A percentile compares a stretch with the other conserved stretches of the same genome.
Evolutionary conservation across 2,329 filamentous ascomycete species (phyloP).

Genomic region (Alternaria sp.): DNA sequence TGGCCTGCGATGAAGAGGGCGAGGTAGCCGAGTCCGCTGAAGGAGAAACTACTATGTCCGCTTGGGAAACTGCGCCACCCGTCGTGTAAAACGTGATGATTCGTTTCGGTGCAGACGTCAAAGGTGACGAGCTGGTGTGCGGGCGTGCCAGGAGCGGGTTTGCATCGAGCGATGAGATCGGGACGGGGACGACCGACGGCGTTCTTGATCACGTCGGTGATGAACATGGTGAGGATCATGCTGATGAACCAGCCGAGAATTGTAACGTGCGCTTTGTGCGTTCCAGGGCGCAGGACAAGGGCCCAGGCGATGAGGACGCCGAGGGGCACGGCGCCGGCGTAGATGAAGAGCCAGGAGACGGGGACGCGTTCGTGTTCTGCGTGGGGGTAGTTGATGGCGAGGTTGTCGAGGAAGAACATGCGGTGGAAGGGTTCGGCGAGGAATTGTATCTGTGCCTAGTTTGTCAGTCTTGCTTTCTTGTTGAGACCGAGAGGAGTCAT

Average conservation of each 20-base stretch:
- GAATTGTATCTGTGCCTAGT: conserved; percentile 63
- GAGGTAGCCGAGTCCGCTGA: conserved; percentile 78
- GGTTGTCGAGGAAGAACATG: conserved; percentile 89
- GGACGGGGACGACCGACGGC: conserved; percentile 82
- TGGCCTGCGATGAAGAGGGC: conserved; percentile 73
- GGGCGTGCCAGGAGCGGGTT: conserved; percentile 67
- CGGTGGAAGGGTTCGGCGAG: conserved; percentile 87
- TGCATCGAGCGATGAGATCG: conserved; percentile 87
- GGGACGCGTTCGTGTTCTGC: conserved; percentile 83
- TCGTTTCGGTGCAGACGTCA: conserved; percentile 74
- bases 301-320: conserved; percentile 71
- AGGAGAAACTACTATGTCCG: conserved; percentile 80
- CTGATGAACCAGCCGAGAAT: conserved; percentile 78
- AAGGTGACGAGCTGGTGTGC: conserved; percentile 64
- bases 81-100: conserved; percentile 75
- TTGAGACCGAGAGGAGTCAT: not conserved
- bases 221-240: conserved; percentile 76
- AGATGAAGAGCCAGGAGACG: conserved; percentile 78
- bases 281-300: conserved; percentile 63
- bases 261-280: conserved; percentile 84
- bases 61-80: conserved; percentile 85
- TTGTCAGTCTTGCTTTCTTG: conserved; percentile 9
- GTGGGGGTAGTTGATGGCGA: conserved; percentile 84
- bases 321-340: conserved; percentile 76
- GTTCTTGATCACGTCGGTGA: conserved; percentile 90